These are phyloP conservation scores for Hypoxylon sp. DNA, from an alignment of 2,329 filamentous ascomycete genomes.

Conservation along the genomic window DNA sequence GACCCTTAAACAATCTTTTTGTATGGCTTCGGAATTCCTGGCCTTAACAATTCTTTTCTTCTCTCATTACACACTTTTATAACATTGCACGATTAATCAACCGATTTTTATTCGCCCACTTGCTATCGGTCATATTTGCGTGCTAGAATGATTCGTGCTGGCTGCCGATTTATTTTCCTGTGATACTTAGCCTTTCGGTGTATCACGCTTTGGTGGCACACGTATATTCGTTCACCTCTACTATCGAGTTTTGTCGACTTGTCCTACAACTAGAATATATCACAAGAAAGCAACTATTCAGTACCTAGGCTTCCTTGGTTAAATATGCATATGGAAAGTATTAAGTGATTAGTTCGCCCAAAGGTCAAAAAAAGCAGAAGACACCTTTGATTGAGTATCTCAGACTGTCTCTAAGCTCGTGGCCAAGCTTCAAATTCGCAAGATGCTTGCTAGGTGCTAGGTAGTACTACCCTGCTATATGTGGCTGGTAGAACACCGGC, in stretches of 20 bases:
- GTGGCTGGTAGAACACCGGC: conserved; percentile 19
- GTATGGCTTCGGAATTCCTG: conserved; percentile 7
- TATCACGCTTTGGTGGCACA: conserved; percentile 51
- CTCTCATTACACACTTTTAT: conserved; percentile 63
- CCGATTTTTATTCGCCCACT: conserved; percentile 66
- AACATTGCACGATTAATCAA: conserved; percentile 72
- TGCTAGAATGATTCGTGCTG: conserved; percentile 65
- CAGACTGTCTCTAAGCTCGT: no score
- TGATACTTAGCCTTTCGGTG: conserved; percentile 46
- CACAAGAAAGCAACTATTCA: not conserved
- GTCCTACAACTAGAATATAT: not conserved
- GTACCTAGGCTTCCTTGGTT: not conserved
- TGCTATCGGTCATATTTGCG: conserved; percentile 72
- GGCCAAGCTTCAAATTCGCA: no score
- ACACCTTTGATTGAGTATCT: no score
- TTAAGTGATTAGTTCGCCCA: not conserved
- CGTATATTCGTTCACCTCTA: conserved; percentile 46
- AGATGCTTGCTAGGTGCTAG: no score
- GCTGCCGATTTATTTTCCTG: conserved; percentile 47
- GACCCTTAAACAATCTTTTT: conserved; percentile 13
- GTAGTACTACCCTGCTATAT: not conserved
- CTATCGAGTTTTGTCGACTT: not conserved
- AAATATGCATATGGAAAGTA: not conserved
- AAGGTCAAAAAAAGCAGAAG: no score
- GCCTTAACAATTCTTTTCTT: conserved; percentile 46